Base-by-base conservation (phyloP, 1,139 yeast species). In the Saccharomyces uvarum region DNA sequence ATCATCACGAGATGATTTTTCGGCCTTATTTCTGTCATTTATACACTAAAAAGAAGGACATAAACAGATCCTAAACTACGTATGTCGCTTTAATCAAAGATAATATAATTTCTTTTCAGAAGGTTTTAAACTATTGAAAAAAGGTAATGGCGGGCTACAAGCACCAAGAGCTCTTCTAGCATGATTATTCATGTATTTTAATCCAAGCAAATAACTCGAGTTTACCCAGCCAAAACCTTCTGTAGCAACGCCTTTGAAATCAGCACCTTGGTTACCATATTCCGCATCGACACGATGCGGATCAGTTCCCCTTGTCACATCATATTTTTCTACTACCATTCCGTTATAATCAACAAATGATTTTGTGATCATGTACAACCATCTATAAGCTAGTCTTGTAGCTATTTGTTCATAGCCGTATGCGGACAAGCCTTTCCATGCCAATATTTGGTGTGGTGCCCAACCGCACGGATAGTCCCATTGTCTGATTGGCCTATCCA, bases 181-280 rank as follows among this genome's bases (percentile, higher is more conserved):
- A 63, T 82, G 85, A 53, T 79, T 76, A 61, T 83, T 83, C 72
- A 89, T 73, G 59, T 82, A 81, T n/a, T 86, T 78, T 59, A 90
- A 74, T 0, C 97, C 97, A 61, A 87, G 72, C 44, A 86, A 70
- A 70, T 81, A 91, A 65, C 93, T 84, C 8, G 97, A 87, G 74
- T 91, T 91, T 57, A 90, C 97, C 97, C 98, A 91, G 0, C 97
- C 98, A 72, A 88, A 88, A 1, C 99, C 99, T 73, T 95, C 98
- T 13, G 88, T 86, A 0, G 97, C 96, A 32, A 88, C 97, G 49
- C 97, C 97, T 70, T 88, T 86, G 68, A 90, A 88, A 58, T 85
- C 96, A 3, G 87, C 79, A 7, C 99, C 99, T 71, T 93, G 99
- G 70, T 93, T 93, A 26, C 99, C 99, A 71, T 93, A 93, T 70